Evolutionary conservation across 306 rosid species (phyloP).

Genomic region (Medicago truncatula): MtrunA17r5.0-ANR NC_053048.1:42697501-42698000

Average conservation of each 20-base stretch:
- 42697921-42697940: conserved; percentile 24
- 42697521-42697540: conserved; percentile 20
- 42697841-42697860: not conserved
- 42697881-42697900: conserved; percentile 10
- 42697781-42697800: not conserved
- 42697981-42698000: conserved; percentile 19
- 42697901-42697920: conserved; percentile 26
- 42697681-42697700: not conserved
- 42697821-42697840: conserved; percentile 17
- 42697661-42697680: not conserved
- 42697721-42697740: not conserved
- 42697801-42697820: not conserved
- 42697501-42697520: conserved; percentile 1
- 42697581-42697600: not conserved
- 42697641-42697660: too few relatives aligned
- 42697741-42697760: not conserved
- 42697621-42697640: too few relatives aligned
- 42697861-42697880: too few relatives aligned
- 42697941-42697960: conserved; percentile 21
- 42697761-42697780: not conserved
- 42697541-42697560: not conserved
- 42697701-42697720: not conserved
- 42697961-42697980: conserved; percentile 28
- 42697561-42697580: conserved; percentile 3
- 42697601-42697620: not conserved